phyloP scores from a whole-genome alignment of 139 green algal species.

The Tetratostichococcus sp. region DNA sequence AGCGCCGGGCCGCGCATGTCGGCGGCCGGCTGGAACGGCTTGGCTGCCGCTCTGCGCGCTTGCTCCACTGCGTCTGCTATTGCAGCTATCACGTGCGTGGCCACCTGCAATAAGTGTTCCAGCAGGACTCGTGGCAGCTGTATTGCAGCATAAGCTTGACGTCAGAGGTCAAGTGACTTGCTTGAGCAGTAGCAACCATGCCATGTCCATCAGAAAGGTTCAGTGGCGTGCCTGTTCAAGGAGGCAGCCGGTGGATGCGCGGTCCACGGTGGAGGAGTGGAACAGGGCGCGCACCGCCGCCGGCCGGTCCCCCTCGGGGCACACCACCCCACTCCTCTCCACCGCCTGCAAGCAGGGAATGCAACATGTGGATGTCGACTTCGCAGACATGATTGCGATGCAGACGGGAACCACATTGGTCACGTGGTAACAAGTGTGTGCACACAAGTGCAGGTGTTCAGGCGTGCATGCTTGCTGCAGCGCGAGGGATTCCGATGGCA shows the following conservation, averaged over 20 bases:
- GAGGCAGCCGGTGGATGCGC: conserved; percentile 41
- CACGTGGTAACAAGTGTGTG: too few species aligned
- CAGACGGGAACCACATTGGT: not conserved
- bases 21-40: conserved; percentile 15
- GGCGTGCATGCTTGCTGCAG: too few species aligned
- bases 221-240: conserved; percentile 39
- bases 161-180: too few species aligned
- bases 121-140: too few species aligned
- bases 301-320: conserved; percentile 11
- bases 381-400: too few species aligned
- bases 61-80: conserved; percentile 32
- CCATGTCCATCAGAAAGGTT: too few species aligned
- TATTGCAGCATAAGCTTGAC: too few species aligned
- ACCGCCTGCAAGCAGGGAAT: conserved; percentile 22
- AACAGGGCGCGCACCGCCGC: conserved; percentile 42
- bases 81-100: conserved; percentile 35
- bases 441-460: too few species aligned
- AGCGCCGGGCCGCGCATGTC: conserved; percentile 2
- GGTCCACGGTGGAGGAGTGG: conserved; percentile 23
- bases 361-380: too few species aligned
- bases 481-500: too few species aligned
- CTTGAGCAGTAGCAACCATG: too few species aligned
- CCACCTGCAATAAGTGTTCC: conserved; percentile 24
- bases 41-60: conserved; percentile 1
- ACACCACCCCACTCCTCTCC: conserved; percentile 33